phyloP scores from a whole-genome alignment of 306 rosid species.

The Gillenia trifoliata region DNA sequence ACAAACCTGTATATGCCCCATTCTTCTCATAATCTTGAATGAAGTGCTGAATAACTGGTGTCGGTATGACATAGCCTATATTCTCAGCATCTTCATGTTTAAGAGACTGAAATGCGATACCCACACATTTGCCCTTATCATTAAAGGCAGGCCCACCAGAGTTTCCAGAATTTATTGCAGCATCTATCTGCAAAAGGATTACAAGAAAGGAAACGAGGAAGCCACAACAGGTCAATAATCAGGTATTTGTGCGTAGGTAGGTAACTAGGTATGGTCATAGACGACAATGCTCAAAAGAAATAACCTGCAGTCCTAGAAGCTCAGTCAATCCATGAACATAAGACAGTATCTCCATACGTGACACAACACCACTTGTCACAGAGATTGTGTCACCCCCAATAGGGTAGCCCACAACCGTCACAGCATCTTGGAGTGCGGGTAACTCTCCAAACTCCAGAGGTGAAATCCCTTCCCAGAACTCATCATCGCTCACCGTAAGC shows the following conservation, averaged over 20 bases:
- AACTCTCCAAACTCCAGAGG: conserved; percentile 71
- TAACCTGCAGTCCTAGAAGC: conserved; percentile 82
- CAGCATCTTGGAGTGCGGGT: conserved; percentile 75
- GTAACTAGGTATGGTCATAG: background rate
- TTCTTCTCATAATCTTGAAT: conserved; percentile 77
- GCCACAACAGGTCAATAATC: conserved; percentile 13
- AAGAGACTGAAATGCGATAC: conserved; percentile 82
- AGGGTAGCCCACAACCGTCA: conserved; percentile 80
- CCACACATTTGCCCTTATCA: conserved; percentile 67
- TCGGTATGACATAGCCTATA: conserved; percentile 76
- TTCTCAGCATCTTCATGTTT: conserved; percentile 77
- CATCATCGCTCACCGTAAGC: conserved; percentile 73
- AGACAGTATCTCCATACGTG: conserved; percentile 74
- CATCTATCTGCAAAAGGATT: conserved; percentile 56
- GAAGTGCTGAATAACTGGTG: conserved; percentile 79
- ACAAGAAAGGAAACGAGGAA: conserved; percentile 2
- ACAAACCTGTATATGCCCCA: conserved; percentile 64
- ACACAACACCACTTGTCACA: conserved; percentile 84
- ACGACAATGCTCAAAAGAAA: conserved; percentile 8
- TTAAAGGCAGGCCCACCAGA: conserved; percentile 85
- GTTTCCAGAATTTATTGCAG: conserved; percentile 79
- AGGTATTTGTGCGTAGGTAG: background rate
- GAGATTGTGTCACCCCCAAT: conserved; percentile 82
- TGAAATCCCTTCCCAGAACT: conserved; percentile 79
- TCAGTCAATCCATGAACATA: conserved; percentile 85